phyloP scores from a whole-genome alignment of 2,329 filamentous ascomycete genomes.

The Stachybotrys echinatus region DNA sequence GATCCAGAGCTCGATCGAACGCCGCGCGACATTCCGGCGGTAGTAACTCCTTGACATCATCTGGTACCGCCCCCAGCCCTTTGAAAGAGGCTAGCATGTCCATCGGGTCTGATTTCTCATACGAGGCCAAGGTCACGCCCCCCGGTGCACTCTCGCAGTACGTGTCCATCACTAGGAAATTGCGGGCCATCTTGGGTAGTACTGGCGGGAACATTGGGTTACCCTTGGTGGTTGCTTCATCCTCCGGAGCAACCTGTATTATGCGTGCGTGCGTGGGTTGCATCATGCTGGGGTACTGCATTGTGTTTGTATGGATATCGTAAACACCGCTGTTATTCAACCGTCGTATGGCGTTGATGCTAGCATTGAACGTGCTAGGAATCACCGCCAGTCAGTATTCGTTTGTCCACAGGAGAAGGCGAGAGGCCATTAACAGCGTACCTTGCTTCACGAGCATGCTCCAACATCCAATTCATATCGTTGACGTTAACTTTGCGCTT shows the following conservation, averaged over 20 bases:
- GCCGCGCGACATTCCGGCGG: slow-evolving; percentile 66
- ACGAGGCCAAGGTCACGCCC: slow-evolving; percentile 40
- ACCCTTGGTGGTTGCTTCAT: slow-evolving; percentile 21
- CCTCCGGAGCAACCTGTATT: slow-evolving; percentile 58
- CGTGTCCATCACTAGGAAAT: slow-evolving; percentile 52
- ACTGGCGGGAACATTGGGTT: slow-evolving; percentile 41
- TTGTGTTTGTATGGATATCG: slow-evolving; percentile 87
- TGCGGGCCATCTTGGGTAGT: slow-evolving; percentile 44
- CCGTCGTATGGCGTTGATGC: slow-evolving; percentile 62
- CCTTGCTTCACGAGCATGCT: slow-evolving; percentile 90
- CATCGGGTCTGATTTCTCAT: slow-evolving; percentile 34
- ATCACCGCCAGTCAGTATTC: not conserved
- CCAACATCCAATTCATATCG: slow-evolving; percentile 92
- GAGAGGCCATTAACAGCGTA: slow-evolving; percentile 32
- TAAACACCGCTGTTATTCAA: slow-evolving; percentile 74
- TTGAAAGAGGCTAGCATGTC: slow-evolving; percentile 48
- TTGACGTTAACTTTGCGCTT: slow-evolving; percentile 84
- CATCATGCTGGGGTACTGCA: slow-evolving; percentile 83
- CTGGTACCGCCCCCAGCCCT: slow-evolving; percentile 58
- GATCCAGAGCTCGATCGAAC: slow-evolving; percentile 61
- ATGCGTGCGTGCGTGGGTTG: slow-evolving; percentile 85
- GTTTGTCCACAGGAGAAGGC: not conserved
- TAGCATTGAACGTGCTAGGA: slow-evolving; percentile 74
- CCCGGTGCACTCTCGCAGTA: slow-evolving; percentile 46
- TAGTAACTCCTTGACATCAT: slow-evolving; percentile 61